Evolutionary conservation across 2,329 filamentous ascomycete species (phyloP), one percentile per base, ranked within the genome.

Genomic region (Thelonectria olida): DNA sequence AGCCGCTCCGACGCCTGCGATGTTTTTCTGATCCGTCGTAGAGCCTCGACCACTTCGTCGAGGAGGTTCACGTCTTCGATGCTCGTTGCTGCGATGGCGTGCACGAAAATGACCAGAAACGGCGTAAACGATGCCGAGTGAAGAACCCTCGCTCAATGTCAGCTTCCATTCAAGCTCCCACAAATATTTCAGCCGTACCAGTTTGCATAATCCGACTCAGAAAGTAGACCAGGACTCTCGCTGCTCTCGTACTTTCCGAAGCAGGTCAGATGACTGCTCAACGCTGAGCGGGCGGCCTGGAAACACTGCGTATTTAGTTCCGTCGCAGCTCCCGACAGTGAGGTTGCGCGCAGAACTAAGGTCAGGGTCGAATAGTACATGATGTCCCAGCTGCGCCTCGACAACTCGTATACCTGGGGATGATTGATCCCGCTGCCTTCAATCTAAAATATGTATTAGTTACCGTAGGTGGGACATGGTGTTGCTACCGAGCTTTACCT

Each of bases 351-450:
- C 12, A 68, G 28, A 0, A 68, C 47, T 19, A 60, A 49, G 9
- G 63, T 68, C 2, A 68, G 34, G 1, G 66, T 68, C 0, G 66
- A 62, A 2, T 68, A 68, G n/a, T 67, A 68, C 63, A 68, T 67
- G 15, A 67, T 68, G 5, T 68, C 54, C 66, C 66, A 67, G 17
- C 62, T 58, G 1, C 17, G 41, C 7, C 42, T 54, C 0, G 66
- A 68, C 2, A 68, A 3, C 2, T 44, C 42, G 0, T 61, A 34
- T 0, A 68, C 20, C 7, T 61, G 36, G 0, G n/a, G 15, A 22
- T 54, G 65, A 1, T 52, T 59, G 4, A 66, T 61, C 5, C 39
- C 45, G 4, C 55, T 63, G 5, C 47, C 34, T 6, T 68, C 58
- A 3, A 66, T 23, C 65, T 68, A 5, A 5, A 0, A 4, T 2